Evolutionary conservation across 495 filamentous ascomycete genomes (phyloP), one percentile per base, ranked within the genome.

Genomic region (Podospora conica): DNA sequence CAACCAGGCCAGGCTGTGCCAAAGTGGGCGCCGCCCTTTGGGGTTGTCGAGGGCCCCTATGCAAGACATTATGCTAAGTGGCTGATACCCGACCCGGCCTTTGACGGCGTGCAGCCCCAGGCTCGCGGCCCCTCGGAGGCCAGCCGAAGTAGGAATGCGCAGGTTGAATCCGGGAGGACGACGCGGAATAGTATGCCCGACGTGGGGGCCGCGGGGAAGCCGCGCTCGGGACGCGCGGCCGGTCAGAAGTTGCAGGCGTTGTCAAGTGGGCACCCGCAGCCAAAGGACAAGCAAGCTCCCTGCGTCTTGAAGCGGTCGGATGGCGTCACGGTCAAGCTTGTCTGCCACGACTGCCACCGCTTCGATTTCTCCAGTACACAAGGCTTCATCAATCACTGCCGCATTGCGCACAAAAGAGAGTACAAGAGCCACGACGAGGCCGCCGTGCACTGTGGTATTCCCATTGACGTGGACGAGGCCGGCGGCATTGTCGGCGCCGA

Each of bases 371-470:
- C 90, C 55, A 97, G 92, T 76, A 91, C 91, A 1, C 95, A 98
- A 75, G 95, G 95, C 3, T 98, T 98, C 73, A 94, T 98, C 79
- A 98, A 98, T 70, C 95, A 98, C 71, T 97, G 93, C 71, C 92
- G 95, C 54, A 97, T 98, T 64, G 91, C 93, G 9, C 95, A 98
- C 77, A 88, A 87, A 66, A 85, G 91, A 59, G 91, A 93, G 61
- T 97, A 91, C 79, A 89, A 92, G 71, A 97, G 92, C 71, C 95
- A 98, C 71, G 93, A 97, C 72, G 91, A 91, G 62, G 95, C 95
- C 54, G 95, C 95, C n/a, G 81, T 91, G 33, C 91, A 89, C 23
- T 94, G 91, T 62, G 95, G 95, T 29, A 86, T 91, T 67, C 85
- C 88, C 2, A 87, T 96, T 55, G 91, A 96, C 65, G 80, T 85